A percentile compares a stretch with the other conserved stretches of the same genome.
Conservation (phyloP, 1,284 basidiomycete genomes). For the Boletus hoseneyae region DNA sequence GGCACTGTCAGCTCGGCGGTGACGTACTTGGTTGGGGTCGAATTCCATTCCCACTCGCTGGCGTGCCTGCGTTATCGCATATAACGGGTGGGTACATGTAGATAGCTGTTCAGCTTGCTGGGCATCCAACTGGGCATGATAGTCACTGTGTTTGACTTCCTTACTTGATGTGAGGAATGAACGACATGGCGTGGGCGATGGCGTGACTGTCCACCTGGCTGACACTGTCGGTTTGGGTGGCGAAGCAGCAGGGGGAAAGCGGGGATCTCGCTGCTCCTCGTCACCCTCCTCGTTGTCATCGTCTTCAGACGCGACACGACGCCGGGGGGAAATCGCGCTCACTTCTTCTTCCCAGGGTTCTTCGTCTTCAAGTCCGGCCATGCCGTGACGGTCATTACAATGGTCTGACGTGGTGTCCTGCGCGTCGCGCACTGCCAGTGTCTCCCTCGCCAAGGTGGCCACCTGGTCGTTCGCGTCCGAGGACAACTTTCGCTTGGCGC, state of each 20-base stretch:
- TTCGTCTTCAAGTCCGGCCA: not conserved
- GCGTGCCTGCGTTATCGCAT: slow-evolving; percentile 10
- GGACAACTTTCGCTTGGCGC: not conserved
- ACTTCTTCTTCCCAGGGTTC: slow-evolving; percentile 8
- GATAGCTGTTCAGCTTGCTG: no score
- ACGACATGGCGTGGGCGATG: not conserved
- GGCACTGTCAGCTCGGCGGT: not conserved
- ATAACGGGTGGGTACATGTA: no score
- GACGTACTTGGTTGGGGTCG: slow-evolving; percentile 13
- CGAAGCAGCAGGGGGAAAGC: not conserved
- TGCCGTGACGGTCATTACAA: not conserved
- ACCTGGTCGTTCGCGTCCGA: not conserved
- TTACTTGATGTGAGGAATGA: not conserved
- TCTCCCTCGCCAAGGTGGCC: not conserved
- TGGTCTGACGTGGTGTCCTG: slow-evolving; percentile 3
- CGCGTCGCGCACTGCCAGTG: not conserved
- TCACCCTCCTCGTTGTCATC: slow-evolving; percentile 5
- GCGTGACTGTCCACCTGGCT: slow-evolving; percentile 4
- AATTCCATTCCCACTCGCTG: not conserved
- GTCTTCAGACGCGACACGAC: slow-evolving; percentile 12
- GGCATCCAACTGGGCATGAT: not conserved
- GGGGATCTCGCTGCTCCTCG: not conserved
- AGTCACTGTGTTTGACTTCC: not conserved
- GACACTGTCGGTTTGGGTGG: slow-evolving; percentile 6
- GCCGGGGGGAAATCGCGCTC: not conserved